Percentiles rank a stretch among this genome's conserved stretches.
Evolutionary conservation across 2,329 filamentous ascomycete genomes (phyloP).

Genomic region (Cercospora janseana): DNA sequence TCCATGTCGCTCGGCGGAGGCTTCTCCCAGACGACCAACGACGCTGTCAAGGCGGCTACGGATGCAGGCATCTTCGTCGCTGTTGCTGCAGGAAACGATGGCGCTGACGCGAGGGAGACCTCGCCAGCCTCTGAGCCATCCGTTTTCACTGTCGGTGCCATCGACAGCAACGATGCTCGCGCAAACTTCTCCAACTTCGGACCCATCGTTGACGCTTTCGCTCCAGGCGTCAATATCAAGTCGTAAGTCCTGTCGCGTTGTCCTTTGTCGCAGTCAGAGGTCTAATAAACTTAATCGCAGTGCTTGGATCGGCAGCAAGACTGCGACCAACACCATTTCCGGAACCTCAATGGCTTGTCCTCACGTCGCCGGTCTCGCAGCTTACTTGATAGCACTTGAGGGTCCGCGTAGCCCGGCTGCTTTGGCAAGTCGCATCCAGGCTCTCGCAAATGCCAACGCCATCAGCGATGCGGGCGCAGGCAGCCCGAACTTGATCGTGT

Average conservation of each 20-base stretch:
- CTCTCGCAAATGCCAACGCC: constrained; percentile 42
- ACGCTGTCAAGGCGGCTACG: constrained; percentile 39
- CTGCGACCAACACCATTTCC: constrained; percentile 49
- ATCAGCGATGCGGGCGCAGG: constrained; percentile 22
- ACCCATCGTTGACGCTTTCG: constrained; percentile 41
- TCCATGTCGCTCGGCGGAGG: constrained; percentile 45
- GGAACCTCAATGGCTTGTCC: constrained; percentile 67
- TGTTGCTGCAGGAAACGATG: constrained; percentile 40
- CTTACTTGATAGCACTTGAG: constrained; percentile 61
- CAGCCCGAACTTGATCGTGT: constrained; percentile 55
- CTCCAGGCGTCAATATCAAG: constrained; percentile 46
- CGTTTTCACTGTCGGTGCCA: constrained; percentile 41
- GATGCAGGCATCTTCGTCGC: constrained; percentile 42
- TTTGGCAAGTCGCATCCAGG: constrained; percentile 50
- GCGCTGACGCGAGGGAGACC: constrained; percentile 28
- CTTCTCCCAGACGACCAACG: constrained; percentile 39
- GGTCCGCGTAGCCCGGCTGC: constrained; percentile 42
- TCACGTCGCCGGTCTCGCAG: constrained; percentile 63
- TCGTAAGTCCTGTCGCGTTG: constrained; percentile 36
- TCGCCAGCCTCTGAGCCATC: constrained; percentile 39
- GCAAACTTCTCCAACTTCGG: constrained; percentile 45
- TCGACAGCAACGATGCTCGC: constrained; percentile 33
- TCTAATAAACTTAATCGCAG: background rate
- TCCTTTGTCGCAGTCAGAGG: background rate
- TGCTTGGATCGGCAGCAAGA: constrained; percentile 49